Percentiles rank a stretch among this genome's conserved stretches.
phyloP scores from a whole-genome alignment of 768 basidiomycete genomes.

The Piloderma croceum region DNA sequence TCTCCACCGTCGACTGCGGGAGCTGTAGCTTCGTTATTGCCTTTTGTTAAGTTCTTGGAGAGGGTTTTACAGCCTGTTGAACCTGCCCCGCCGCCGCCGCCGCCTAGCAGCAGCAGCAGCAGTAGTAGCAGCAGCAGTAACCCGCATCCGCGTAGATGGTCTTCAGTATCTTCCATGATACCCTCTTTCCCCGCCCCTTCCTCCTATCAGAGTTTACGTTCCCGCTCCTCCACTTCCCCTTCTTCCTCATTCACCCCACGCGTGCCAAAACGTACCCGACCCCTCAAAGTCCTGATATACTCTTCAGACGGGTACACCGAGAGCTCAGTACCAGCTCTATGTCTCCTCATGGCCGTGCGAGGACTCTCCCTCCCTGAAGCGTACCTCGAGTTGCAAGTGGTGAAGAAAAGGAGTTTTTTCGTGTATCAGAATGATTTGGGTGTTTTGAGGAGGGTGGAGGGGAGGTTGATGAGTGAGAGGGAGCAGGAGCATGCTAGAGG shows the following conservation, averaged over 20 bases:
- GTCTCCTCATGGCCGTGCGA: constrained; percentile 76
- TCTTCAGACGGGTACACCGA: constrained; percentile 92
- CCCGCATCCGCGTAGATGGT: constrained; percentile 33
- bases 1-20: constrained; percentile 50
- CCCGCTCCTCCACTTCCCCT: constrained; percentile 14
- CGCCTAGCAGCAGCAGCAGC: constrained; percentile 6
- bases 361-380: constrained; percentile 75
- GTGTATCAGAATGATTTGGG: constrained; percentile 81
- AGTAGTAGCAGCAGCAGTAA: neutral
- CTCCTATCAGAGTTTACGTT: constrained; percentile 22
- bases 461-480: constrained; percentile 29
- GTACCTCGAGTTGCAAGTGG: constrained; percentile 85
- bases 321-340: constrained; percentile 80
- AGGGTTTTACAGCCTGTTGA: constrained; percentile 49
- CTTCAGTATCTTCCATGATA: constrained; percentile 37
- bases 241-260: constrained; percentile 16
- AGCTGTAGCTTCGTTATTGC: constrained; percentile 54
- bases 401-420: constrained; percentile 80
- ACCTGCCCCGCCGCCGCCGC: constrained; percentile 15
- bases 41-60: constrained; percentile 65
- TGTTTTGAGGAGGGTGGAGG: constrained; percentile 67
- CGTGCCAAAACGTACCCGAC: constrained; percentile 41
- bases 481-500: constrained; percentile 15
- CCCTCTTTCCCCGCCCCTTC: constrained; percentile 30
- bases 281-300: constrained; percentile 73